These are phyloP conservation scores for Hemisphaericaspora subhashii DNA, from an alignment of 1,139 yeast species.

Conservation along the genomic window DNA sequence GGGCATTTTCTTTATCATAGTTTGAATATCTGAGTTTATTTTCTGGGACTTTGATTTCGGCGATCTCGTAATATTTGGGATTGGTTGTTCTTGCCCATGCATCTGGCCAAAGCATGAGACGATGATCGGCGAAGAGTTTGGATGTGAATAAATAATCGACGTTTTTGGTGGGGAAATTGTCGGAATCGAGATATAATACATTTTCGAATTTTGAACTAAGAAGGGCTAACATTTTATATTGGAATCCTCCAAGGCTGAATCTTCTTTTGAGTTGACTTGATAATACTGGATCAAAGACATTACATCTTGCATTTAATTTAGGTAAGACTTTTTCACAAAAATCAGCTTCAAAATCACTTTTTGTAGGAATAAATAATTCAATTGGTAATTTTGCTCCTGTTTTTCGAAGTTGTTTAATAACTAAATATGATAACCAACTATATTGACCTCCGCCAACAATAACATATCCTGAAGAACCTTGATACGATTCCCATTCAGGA, in stretches of 20 bases:
- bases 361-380: constrained; percentile 53
- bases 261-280: constrained; percentile 22
- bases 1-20: constrained; percentile 30
- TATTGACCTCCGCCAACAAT: constrained; percentile 47
- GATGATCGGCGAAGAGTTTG: constrained; percentile 38
- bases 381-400: constrained; percentile 42
- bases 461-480: constrained; percentile 41
- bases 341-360: constrained; percentile 47
- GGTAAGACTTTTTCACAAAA: constrained; percentile 56
- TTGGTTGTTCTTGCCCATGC: constrained; percentile 53
- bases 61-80: constrained; percentile 47
- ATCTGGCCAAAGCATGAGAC: constrained; percentile 53
- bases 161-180: constrained; percentile 58
- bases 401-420: constrained; percentile 41
- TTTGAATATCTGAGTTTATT: constrained; percentile 36
- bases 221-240: constrained; percentile 62
- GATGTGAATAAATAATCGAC: constrained; percentile 51
- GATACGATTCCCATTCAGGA: constrained; percentile 35
- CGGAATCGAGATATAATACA: constrained; percentile 65
- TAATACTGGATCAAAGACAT: constrained; percentile 40
- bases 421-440: constrained; percentile 47
- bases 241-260: constrained; percentile 54
- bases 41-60: constrained; percentile 37
- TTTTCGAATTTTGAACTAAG: constrained; percentile 59
- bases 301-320: constrained; percentile 54